Evolutionary conservation across 169 alveolate species (phyloP), one percentile per base, ranked within the genome.

Genomic region (Cryptosporidium viatorum): DNA sequence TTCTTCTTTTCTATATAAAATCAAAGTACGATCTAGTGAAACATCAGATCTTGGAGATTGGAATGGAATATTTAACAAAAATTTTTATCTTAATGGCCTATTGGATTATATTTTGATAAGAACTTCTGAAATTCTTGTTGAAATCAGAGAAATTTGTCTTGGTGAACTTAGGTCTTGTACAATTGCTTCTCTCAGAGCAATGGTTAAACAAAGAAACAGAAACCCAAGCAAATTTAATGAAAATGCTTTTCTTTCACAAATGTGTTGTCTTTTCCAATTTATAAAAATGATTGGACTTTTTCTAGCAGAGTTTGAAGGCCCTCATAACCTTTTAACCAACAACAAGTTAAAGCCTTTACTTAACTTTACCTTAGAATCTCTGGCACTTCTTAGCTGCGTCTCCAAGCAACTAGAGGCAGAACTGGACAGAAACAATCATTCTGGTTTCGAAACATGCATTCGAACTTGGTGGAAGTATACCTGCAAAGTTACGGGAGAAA

Each of bases 151-250:
- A 26, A 48, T 80, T 65, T 62, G 89, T 62, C 75, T 80, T 26
- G 75, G 75, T 14, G 89, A 80, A 33, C 75, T 80, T 80, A 80
- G 68, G 33, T 41, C 73, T 29, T 52, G 62, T 62, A 80, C 89
- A 7, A 41, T 80, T 37, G 67, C 89, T 7, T 80, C 73, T 14
- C 37, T 65, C 14, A 59, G 89, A 48, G 80, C 89, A 62, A 43
- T 43, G 26, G 37, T 33, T 2, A 62, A n/a, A 29, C 75, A 65
- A 12, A 71, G 6, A 14, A 31, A 35, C 37, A 31, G 3, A 29
- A 12, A 37, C 21, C n/a, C 29, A 26, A 29, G 12, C 2, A 55
- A 65, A 9, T 29, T 80, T 50, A 29, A 41, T 9, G 62, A 41
- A 41, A 65, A 80, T 37, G 73, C 9, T 18, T 65, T 65, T 65